These are phyloP conservation scores for Xanthoconium stramineum DNA, from an alignment of 768 basidiomycete species.

Conservation along the genomic window DNA sequence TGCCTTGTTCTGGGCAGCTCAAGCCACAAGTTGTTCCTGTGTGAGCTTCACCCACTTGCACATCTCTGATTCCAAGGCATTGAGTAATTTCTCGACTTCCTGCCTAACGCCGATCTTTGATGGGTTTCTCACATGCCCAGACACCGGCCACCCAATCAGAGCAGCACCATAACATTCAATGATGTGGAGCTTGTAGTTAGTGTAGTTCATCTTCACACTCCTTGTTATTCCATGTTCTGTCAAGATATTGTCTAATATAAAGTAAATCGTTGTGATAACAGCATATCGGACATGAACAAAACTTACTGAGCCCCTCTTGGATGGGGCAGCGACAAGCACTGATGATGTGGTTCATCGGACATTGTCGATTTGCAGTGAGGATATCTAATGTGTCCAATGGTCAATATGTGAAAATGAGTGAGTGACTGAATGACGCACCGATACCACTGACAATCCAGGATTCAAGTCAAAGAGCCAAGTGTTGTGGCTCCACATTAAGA, in stretches of 20 bases:
- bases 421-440: neutral
- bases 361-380: neutral
- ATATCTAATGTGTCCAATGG: too few species aligned
- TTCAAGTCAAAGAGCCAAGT: neutral
- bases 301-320: neutral
- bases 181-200: neutral
- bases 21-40: neutral
- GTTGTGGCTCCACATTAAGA: neutral
- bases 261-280: neutral
- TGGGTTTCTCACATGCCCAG: neutral
- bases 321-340: neutral
- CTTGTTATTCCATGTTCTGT: neutral
- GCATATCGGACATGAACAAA: neutral
- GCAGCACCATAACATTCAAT: neutral
- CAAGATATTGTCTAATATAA: neutral
- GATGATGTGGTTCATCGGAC: neutral
- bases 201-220: neutral
- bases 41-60: neutral
- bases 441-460: neutral
- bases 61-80: neutral
- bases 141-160: neutral
- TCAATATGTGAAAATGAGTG: neutral
- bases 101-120: neutral
- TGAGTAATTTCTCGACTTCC: neutral
- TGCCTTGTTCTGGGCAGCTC: neutral